These are phyloP conservation scores for Silene latifolia DNA, from an alignment of 148 eudicot genomes.

Conservation along the genomic window DNA sequence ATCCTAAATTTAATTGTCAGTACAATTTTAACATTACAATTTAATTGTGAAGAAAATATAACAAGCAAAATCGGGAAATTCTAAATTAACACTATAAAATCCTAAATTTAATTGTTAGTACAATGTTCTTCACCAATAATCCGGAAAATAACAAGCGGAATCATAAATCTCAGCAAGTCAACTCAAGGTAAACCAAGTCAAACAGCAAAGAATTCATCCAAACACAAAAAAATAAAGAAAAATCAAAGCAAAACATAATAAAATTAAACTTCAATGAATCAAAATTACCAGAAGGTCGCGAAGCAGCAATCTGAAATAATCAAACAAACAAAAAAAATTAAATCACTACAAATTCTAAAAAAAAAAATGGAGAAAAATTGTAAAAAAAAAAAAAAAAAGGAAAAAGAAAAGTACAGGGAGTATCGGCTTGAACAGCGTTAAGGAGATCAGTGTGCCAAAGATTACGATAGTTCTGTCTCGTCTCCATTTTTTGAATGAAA, in stretches of 20 bases:
- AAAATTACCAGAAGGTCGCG: conserved; percentile 56
- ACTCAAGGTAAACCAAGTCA: conserved; percentile 17
- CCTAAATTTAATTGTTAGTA: background rate
- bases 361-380: background rate
- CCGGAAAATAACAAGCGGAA: background rate
- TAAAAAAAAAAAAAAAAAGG: background rate
- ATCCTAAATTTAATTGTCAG: no score
- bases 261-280: background rate
- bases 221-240: no score
- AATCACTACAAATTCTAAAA: background rate
- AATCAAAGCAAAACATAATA: background rate
- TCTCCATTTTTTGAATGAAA: conserved; percentile 59
- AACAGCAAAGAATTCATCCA: conserved; percentile 1
- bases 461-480: conserved; percentile 68
- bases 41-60: no score
- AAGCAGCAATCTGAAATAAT: conserved; percentile 3
- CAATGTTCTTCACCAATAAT: background rate
- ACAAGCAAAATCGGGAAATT: no score
- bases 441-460: conserved; percentile 90
- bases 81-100: no score
- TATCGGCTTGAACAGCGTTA: conserved; percentile 51
- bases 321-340: background rate
- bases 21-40: no score
- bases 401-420: conserved; percentile 52
- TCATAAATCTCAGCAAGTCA: conserved; percentile 16